A percentile compares a stretch with the other conserved stretches of the same genome.
phyloP scores from a whole-genome alignment of 208 protist genomes.

The Leishmania tropica region DNA sequence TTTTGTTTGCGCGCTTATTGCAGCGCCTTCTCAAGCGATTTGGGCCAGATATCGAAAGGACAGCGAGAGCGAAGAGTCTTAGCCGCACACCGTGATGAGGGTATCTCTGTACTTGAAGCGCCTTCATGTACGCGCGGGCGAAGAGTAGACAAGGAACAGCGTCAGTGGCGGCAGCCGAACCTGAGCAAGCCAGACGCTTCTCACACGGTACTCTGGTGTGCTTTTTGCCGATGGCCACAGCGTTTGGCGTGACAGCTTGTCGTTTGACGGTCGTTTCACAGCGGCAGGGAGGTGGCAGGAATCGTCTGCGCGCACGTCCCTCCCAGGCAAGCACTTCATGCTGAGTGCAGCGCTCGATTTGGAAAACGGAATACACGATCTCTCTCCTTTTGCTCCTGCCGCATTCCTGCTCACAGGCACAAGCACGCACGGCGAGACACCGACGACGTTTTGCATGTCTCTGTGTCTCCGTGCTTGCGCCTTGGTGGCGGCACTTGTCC shows the following conservation, averaged over 20 bases:
- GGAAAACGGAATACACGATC: not conserved
- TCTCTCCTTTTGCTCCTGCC: not conserved
- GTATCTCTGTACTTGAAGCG: not conserved
- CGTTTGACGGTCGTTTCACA: not conserved
- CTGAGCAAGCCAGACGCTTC: not conserved
- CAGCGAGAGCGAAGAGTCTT: not conserved
- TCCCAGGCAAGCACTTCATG: not conserved
- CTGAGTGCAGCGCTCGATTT: not conserved
- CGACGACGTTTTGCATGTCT: not conserved
- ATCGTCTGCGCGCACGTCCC: not conserved
- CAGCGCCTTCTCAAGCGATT: not conserved
- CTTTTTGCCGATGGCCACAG: not conserved
- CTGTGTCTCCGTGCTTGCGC: not conserved
- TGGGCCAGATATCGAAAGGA: not conserved
- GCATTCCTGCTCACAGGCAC: not conserved
- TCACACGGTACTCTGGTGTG: not conserved
- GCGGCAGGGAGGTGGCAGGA: not conserved
- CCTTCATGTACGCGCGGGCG: not conserved
- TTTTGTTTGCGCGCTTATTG: not conserved
- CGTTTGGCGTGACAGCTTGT: not conserved
- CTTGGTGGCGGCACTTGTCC: not conserved
- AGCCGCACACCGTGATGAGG: not conserved
- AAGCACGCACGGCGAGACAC: not conserved
- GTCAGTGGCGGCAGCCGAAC: not conserved
- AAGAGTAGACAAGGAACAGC: not conserved